Conservation (phyloP, 805 yeast genomes). For the Yarrowia osloensis region DNA sequence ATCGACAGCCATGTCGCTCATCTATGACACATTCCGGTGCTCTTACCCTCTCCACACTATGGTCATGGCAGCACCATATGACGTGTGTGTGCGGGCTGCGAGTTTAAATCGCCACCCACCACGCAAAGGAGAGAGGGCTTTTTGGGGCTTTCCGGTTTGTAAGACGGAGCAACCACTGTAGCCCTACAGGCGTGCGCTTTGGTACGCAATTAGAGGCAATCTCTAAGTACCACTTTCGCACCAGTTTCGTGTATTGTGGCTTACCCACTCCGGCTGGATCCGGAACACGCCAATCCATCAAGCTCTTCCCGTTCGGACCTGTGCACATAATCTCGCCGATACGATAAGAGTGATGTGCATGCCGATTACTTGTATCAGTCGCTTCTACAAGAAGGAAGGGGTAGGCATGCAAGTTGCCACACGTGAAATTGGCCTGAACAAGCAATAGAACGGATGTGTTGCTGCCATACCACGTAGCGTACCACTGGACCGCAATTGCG, state of each 20-base stretch:
- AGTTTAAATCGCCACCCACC: slow-evolving; percentile 19
- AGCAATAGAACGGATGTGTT: background rate
- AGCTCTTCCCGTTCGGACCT: background rate
- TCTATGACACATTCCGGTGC: background rate
- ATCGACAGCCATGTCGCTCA: background rate
- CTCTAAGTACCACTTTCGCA: too few relatives aligned
- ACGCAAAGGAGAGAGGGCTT: background rate
- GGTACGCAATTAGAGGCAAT: too few relatives aligned
- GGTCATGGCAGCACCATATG: background rate
- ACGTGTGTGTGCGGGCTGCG: background rate
- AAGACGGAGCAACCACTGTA: too few relatives aligned
- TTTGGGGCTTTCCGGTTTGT: background rate
- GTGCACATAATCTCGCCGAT: slow-evolving; percentile 10
- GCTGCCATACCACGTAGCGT: background rate
- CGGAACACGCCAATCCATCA: background rate
- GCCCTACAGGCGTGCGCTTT: too few relatives aligned
- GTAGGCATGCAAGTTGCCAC: background rate
- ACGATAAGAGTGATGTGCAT: slow-evolving; percentile 17
- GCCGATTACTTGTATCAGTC: background rate
- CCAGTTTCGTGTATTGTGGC: background rate
- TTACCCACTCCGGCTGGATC: background rate
- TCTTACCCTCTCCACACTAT: slow-evolving; percentile 1
- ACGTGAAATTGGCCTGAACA: background rate
- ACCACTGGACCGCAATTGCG: too few relatives aligned
- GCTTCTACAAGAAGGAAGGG: background rate